Evolutionary conservation across 306 rosid genomes (phyloP), one percentile per base, ranked within the genome.

Genomic region (Potentilla sterilis): DNA sequence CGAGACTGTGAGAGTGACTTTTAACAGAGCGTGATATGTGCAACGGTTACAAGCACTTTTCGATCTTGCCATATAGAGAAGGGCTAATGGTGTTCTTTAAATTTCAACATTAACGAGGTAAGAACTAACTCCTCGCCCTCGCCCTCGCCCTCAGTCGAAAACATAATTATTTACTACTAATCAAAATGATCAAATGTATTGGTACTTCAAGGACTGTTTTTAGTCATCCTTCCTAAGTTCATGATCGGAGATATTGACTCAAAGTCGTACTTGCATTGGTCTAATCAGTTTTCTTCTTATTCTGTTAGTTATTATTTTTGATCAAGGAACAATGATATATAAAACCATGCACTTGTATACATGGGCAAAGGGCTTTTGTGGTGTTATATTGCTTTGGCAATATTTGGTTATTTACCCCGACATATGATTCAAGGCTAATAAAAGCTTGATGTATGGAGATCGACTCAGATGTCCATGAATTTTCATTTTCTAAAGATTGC

Each of bases 371-470:
- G 63, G 34, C 35, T 57, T 54, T n/a, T 12, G 61, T 54, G 11
- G 18, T 9, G 37, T 61, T 32, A 32, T 61, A 28, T 32, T 63
- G 68, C n/a, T 63, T 35, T 7, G 44, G 44, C 3, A 7, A 63
- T 5, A 14, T 35, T 35, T 22, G 67, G 44, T 63, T 16, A 63
- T 63, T 22, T 24, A 57, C 0, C 16, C 77, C 77, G 55, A 73
- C 77, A 73, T 67, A 73, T 55, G 68, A 57, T 57, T 40, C 9
- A 57, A 73, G 11, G 15, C 76, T 57, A 44, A 57, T 57, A 7
- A 55, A 73, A 42, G 41, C 19, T 15, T 24, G 42, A 22, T 57
- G 46, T 19, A 40, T 3, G 28, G 24, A 19, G 28, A 15, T 63
- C 42, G 55, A 55, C 54, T 73, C 12, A 73, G 16, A 72, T 41